These are phyloP conservation scores for Chalaropsis ovoidea DNA, from an alignment of 2,329 filamentous ascomycete genomes.

Conservation along the genomic window DNA sequence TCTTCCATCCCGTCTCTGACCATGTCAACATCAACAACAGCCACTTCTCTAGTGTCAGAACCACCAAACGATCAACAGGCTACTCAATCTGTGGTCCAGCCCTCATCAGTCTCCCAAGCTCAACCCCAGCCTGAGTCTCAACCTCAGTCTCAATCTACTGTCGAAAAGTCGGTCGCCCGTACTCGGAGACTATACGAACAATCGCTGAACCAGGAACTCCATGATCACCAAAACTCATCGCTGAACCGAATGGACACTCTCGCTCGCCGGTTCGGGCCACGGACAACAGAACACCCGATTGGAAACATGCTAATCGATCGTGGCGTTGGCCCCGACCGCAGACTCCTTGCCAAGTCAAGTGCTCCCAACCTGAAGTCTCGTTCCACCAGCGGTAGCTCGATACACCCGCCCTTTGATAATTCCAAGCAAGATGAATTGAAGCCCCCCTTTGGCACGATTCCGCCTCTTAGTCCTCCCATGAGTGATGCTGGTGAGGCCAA, in stretches of 20 bases:
- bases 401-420: conserved; percentile 24
- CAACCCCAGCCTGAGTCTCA: neutral
- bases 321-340: conserved; percentile 36
- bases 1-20: conserved; percentile 31
- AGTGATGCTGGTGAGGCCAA: conserved; percentile 75
- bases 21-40: conserved; percentile 32
- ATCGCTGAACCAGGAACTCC: conserved; percentile 64
- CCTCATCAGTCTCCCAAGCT: neutral
- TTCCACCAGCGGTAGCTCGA: conserved; percentile 18
- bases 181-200: conserved; percentile 73
- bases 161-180: conserved; percentile 43
- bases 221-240: conserved; percentile 68
- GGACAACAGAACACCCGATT: conserved; percentile 46
- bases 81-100: neutral
- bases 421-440: conserved; percentile 30
- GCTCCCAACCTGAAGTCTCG: conserved; percentile 49
- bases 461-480: conserved; percentile 45
- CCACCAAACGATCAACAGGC: neutral
- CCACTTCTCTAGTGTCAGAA: conserved; percentile 13
- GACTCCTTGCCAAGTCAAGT: conserved; percentile 48
- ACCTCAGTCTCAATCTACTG: conserved; percentile 3
- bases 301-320: conserved; percentile 39
- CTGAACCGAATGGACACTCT: conserved; percentile 72
- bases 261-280: conserved; percentile 47
- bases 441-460: conserved; percentile 31